These are phyloP conservation scores for Fusarium chaquense DNA, from an alignment of 2,329 filamentous ascomycete species.

Conservation along the genomic window DNA sequence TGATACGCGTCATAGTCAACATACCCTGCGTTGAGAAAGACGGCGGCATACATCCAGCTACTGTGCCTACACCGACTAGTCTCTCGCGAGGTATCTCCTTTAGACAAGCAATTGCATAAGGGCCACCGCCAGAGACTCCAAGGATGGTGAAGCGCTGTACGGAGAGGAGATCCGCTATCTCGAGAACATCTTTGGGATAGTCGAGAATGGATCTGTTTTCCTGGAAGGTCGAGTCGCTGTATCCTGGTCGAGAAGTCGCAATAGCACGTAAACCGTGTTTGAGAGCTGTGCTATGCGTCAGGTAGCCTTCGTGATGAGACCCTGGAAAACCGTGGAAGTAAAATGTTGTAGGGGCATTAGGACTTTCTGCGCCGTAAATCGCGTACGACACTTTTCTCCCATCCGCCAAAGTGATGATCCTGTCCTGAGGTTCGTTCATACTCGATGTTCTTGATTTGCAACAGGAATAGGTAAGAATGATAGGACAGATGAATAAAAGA, in stretches of 20 bases:
- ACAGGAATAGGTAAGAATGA: too few species aligned
- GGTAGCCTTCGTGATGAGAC: conserved; percentile 29
- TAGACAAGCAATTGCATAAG: conserved; percentile 28
- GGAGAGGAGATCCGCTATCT: not conserved
- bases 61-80: conserved; percentile 6
- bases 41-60: conserved; percentile 27
- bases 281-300: not conserved
- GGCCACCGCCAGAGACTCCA: conserved; percentile 28
- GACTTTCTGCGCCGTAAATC: conserved; percentile 18
- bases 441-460: not conserved
- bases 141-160: conserved; percentile 1
- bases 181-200: conserved; percentile 14
- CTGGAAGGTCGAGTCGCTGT: conserved; percentile 30
- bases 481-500: accelerated
- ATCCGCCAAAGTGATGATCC: conserved; percentile 14
- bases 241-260: conserved; percentile 21
- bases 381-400: conserved; percentile 28
- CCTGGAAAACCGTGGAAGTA: conserved; percentile 35
- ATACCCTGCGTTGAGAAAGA: conserved; percentile 29
- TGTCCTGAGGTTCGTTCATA: conserved; percentile 18
- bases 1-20: conserved; percentile 15
- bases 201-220: conserved; percentile 8
- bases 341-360: conserved; percentile 15
- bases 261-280: conserved; percentile 18
- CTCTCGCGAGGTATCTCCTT: conserved; percentile 13